These are phyloP conservation scores for Musa beccarii DNA, from an alignment of 176 grass and related monocot species.

Conservation along the genomic window DNA sequence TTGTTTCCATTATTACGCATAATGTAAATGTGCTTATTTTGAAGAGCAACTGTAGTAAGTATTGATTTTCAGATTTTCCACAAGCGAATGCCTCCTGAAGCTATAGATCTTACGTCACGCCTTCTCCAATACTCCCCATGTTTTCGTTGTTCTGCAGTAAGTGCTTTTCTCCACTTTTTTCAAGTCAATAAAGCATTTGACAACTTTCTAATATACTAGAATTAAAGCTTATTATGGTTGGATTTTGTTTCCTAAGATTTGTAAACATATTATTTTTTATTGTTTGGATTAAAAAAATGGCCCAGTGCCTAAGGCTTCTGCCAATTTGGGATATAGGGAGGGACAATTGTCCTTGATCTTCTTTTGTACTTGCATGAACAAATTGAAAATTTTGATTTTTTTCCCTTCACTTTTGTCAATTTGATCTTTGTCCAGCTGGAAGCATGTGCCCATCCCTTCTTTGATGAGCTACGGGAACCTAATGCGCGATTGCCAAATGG, in stretches of 20 bases:
- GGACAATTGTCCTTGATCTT: background rate
- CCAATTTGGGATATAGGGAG: too few species aligned
- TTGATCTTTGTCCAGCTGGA: constrained; percentile 9
- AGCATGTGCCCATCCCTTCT: constrained; percentile 16
- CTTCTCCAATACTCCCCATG: constrained; percentile 20
- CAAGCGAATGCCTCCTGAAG: constrained; percentile 18
- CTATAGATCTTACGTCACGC: constrained; percentile 18
- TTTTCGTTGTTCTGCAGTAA: constrained; percentile 21
- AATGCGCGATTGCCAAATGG: constrained; percentile 17
- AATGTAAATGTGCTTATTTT: too few species aligned
- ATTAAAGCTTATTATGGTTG: background rate
- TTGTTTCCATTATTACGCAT: too few species aligned
- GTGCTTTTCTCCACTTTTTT: background rate
- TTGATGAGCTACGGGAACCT: constrained; percentile 18
- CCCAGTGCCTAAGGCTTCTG: too few species aligned
- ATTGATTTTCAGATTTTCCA: constrained; percentile 13
- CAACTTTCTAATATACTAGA: too few species aligned
- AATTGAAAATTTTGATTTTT: background rate
- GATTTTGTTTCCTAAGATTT: background rate
- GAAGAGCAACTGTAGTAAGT: too few species aligned
- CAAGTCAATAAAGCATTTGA: background rate
- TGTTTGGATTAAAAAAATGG: too few species aligned
- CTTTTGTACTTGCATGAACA: background rate
- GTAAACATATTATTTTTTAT: too few species aligned
- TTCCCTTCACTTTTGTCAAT: background rate